Conservation (phyloP, 495 filamentous ascomycete species). For the Astrothelium subdiscretum region DNA sequence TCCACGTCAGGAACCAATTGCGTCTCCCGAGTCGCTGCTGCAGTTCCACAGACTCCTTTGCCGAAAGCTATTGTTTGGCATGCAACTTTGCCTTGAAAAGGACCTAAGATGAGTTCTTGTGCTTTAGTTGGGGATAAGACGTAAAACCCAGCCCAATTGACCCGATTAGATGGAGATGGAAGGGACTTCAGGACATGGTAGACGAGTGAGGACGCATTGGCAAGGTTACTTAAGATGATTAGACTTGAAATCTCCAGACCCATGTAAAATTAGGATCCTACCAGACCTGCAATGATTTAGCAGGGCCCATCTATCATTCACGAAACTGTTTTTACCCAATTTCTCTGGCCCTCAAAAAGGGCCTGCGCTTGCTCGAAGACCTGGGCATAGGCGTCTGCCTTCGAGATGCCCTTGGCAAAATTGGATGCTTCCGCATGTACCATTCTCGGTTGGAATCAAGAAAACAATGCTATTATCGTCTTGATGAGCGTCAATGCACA, state of each 20-base stretch:
- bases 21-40: constrained; percentile 49
- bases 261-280: constrained; percentile 22
- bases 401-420: constrained; percentile 53
- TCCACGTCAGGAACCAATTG: constrained; percentile 67
- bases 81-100: constrained; percentile 80
- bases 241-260: not conserved
- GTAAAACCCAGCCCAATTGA: constrained; percentile 94
- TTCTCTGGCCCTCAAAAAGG: constrained; percentile 66
- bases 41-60: constrained; percentile 73
- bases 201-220: constrained; percentile 73
- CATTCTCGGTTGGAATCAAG: too few species aligned
- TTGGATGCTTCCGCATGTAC: constrained; percentile 80
- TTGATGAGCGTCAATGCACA: too few species aligned
- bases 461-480: too few species aligned
- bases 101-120: constrained; percentile 59
- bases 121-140: constrained; percentile 44
- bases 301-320: not conserved
- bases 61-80: constrained; percentile 77
- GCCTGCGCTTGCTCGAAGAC: constrained; percentile 59
- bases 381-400: constrained; percentile 66
- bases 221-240: constrained; percentile 54
- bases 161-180: constrained; percentile 54
- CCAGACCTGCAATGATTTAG: constrained; percentile 40
- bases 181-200: constrained; percentile 78
- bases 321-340: constrained; percentile 52